A percentile compares a stretch with the other conserved stretches of the same genome.
Conservation (phyloP, 2,329 filamentous ascomycete species). For the Penicillium glabrum region DNA sequence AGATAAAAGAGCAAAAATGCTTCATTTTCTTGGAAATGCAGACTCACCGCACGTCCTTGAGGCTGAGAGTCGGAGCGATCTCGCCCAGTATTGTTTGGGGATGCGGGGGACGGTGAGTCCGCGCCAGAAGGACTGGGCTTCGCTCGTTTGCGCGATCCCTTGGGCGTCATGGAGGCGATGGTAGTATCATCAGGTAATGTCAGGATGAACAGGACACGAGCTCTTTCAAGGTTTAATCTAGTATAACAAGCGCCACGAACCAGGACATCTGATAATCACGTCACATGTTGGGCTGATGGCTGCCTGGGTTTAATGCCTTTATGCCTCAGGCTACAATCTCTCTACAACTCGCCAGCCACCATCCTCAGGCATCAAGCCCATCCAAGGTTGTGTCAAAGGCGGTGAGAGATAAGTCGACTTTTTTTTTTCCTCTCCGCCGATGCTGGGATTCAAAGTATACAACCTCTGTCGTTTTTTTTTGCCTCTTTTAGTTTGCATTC, state of each 20-base stretch:
- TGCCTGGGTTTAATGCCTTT: slow-evolving; percentile 10
- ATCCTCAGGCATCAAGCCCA: slow-evolving; percentile 19
- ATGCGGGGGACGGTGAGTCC: slow-evolving; percentile 27
- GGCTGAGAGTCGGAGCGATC: slow-evolving; percentile 27
- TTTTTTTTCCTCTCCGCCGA: slow-evolving; percentile 21
- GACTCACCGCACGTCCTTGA: slow-evolving; percentile 32
- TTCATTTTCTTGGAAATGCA: background rate
- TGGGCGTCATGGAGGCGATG: slow-evolving; percentile 36
- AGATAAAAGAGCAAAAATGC: slow-evolving; percentile 1
- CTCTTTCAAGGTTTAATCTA: background rate
- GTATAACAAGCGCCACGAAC: slow-evolving; percentile 18
- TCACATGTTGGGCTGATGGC: slow-evolving; percentile 30
- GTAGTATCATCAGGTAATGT: slow-evolving; percentile 35
- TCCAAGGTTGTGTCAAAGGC: slow-evolving; percentile 6
- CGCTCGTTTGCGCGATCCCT: slow-evolving; percentile 46
- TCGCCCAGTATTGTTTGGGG: slow-evolving; percentile 25
- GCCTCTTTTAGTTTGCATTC: slow-evolving; percentile 8
- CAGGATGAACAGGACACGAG: background rate
- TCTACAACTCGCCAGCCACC: background rate
- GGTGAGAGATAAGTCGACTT: slow-evolving; percentile 28
- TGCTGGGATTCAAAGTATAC: slow-evolving; percentile 17
- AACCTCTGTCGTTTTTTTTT: slow-evolving; percentile 12
- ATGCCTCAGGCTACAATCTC: slow-evolving; percentile 11
- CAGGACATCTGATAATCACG: slow-evolving; percentile 30
- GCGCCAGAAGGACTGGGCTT: slow-evolving; percentile 40